A percentile compares a stretch with the other conserved stretches of the same genome.
These are phyloP conservation scores for Tulasnella sp. DNA, from an alignment of 768 basidiomycete species.

Conservation along the genomic window DNA sequence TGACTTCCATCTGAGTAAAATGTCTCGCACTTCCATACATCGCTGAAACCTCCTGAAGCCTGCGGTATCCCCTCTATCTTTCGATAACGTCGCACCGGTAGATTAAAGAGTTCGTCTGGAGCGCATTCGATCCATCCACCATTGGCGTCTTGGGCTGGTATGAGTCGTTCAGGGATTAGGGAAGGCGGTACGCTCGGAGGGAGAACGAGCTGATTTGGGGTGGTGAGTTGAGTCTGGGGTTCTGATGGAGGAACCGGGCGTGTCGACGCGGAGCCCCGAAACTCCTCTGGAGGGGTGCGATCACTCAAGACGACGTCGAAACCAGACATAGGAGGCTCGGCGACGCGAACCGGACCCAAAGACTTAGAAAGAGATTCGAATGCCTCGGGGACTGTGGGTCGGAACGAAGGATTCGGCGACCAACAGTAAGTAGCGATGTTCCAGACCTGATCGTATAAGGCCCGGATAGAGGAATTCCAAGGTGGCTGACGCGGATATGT, in stretches of 20 bases:
- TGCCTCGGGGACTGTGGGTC: not conserved
- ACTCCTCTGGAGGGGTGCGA: not conserved
- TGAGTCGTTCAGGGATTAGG: not conserved
- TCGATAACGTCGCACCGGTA: not conserved
- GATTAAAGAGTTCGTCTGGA: not conserved
- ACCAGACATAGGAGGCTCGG: not conserved
- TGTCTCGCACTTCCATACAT: constrained; percentile 10
- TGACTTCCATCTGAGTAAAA: not conserved
- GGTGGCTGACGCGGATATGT: not conserved
- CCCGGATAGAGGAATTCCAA: not conserved
- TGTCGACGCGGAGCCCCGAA: not conserved
- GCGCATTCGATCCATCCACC: not conserved
- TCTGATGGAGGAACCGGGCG: not conserved
- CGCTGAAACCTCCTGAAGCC: constrained; percentile 6
- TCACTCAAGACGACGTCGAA: not conserved
- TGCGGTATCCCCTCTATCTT: not conserved
- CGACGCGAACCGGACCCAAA: not conserved
- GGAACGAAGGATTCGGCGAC: not conserved
- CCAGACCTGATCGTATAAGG: not conserved
- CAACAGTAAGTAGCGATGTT: not conserved
- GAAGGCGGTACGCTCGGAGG: not conserved
- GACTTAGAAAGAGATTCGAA: not conserved
- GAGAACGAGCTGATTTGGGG: not conserved
- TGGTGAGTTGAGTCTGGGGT: not conserved
- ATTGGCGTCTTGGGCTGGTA: not conserved